Base-by-base conservation (phyloP, 2,329 filamentous ascomycete genomes). In the Talaromyces sp. region DNA sequence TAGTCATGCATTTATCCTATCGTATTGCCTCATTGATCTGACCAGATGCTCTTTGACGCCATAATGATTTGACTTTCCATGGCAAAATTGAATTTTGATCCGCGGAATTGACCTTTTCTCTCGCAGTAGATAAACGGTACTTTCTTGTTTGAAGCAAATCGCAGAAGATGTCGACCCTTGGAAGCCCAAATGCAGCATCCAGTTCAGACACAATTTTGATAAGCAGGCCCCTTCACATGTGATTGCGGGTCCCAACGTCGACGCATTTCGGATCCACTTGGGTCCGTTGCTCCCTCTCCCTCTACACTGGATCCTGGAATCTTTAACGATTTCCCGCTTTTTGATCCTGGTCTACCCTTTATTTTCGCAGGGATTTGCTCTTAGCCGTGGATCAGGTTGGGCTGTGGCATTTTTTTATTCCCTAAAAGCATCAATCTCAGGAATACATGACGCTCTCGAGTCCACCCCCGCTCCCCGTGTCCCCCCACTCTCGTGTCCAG, bases 191-290 rank as follows among this genome's bases (percentile, higher is more conserved):
- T n/a, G n/a, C n/a, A n/a, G n/a, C n/a, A n/a, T n/a, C n/a, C n/a
- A n/a, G n/a, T 27, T 27, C 9, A 9, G 24, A 4, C 5, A n/a
- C 43, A 24, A 35, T 16, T n/a, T 57, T 62, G 58, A 63, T 63
- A 62, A 63, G 54, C 24, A 5, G 5, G 24, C 29, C 16, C 41
- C 50, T 51, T 63, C 33, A 58, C 68, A 70, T 70, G 67, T 70
- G 68, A 70, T 67, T 61, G 68, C 59, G 68, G 67, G 66, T 70
- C 46, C 67, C 46, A 57, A 56, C 52, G 44, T 58, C 40, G 51
- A 56, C 54, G 54, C 52, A 54, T 58, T n/a, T 42, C n/a, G 43
- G 52, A 37, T 47, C 56, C 54, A 58, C 51, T 46, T 49, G 10
- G 7, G 11, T 41, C n/a, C n/a, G n/a, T 49, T 27, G 36, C 32